Conservation (phyloP, 1,139 yeast species). For the Geotrichum citri-aurantii region DNA sequence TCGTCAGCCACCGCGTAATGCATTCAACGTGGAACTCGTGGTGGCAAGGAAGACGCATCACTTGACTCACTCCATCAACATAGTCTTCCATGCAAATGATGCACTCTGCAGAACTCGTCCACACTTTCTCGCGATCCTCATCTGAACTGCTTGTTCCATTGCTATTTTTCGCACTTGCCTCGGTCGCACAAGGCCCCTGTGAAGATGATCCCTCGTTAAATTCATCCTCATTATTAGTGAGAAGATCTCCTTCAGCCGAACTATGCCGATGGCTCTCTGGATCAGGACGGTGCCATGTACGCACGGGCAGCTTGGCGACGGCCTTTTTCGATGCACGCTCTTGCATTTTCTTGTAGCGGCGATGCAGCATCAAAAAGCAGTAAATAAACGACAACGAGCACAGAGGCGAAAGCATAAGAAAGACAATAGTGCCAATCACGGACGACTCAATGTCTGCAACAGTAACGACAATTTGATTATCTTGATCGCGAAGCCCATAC, state of each 20-base stretch:
- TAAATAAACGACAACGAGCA: slow-evolving; percentile 39
- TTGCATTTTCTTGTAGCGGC: slow-evolving; percentile 34
- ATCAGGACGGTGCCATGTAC: slow-evolving; percentile 30
- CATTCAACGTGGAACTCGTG: slow-evolving; percentile 43
- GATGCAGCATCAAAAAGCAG: slow-evolving; percentile 35
- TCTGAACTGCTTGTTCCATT: not conserved
- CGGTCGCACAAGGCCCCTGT: not conserved
- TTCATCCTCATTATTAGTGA: not conserved
- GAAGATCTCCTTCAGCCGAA: not conserved
- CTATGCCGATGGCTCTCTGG: not conserved
- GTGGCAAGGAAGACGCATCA: slow-evolving; percentile 41
- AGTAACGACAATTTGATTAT: slow-evolving; percentile 31
- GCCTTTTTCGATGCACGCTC: slow-evolving; percentile 37
- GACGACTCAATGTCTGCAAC: slow-evolving; percentile 33
- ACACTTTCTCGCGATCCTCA: slow-evolving; percentile 22
- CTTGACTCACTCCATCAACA: slow-evolving; percentile 32
- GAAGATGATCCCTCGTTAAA: not conserved
- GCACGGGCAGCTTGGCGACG: slow-evolving; percentile 37
- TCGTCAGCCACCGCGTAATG: slow-evolving; percentile 39
- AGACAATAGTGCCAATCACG: slow-evolving; percentile 35
- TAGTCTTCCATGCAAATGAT: slow-evolving; percentile 42
- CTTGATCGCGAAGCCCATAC: slow-evolving; percentile 8
- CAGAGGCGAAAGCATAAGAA: slow-evolving; percentile 39
- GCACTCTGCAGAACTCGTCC: slow-evolving; percentile 40
- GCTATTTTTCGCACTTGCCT: not conserved